Evolutionary conservation across 805 yeast species (phyloP).

Genomic region (Saccharomycopsis lassenensis): DNA sequence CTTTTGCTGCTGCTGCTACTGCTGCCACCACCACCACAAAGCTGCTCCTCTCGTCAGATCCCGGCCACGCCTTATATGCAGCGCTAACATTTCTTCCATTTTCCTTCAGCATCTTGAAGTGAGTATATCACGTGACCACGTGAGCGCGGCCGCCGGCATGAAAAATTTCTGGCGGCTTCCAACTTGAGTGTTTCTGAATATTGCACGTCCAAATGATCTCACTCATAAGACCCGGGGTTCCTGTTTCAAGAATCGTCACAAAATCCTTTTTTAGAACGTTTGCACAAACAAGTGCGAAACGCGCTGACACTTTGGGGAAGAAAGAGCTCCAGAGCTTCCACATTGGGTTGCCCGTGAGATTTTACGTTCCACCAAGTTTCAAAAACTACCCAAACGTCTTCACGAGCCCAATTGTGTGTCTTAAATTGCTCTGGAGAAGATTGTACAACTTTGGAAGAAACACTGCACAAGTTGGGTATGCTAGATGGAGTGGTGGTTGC

Average conservation of each 20-base stretch:
- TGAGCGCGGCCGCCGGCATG: too few relatives aligned
- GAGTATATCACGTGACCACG: too few relatives aligned
- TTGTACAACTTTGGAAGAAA: slow-evolving; percentile 54
- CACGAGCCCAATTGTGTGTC: slow-evolving; percentile 30
- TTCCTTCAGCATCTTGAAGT: too few relatives aligned
- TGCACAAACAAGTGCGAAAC: too few relatives aligned
- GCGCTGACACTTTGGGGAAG: too few relatives aligned
- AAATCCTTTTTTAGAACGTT: too few relatives aligned
- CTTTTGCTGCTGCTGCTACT: too few relatives aligned
- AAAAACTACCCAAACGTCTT: slow-evolving; percentile 34
- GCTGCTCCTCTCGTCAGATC: too few relatives aligned
- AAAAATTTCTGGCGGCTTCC: not conserved
- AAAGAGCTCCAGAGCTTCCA: slow-evolving; percentile 5
- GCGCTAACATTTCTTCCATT: too few relatives aligned
- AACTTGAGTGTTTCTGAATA: not conserved
- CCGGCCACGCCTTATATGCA: too few relatives aligned
- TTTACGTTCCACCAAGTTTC: slow-evolving; percentile 42
- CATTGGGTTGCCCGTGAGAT: slow-evolving; percentile 14
- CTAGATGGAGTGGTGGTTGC: slow-evolving; percentile 56
- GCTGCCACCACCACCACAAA: too few relatives aligned
- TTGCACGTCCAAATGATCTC: slow-evolving; percentile 1
- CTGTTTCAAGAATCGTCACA: not conserved
- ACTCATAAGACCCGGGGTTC: not conserved
- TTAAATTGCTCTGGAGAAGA: slow-evolving; percentile 45
- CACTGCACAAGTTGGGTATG: slow-evolving; percentile 54